phyloP scores from a whole-genome alignment of 2,329 filamentous ascomycete genomes.

The Helminthosporium solani region DNA sequence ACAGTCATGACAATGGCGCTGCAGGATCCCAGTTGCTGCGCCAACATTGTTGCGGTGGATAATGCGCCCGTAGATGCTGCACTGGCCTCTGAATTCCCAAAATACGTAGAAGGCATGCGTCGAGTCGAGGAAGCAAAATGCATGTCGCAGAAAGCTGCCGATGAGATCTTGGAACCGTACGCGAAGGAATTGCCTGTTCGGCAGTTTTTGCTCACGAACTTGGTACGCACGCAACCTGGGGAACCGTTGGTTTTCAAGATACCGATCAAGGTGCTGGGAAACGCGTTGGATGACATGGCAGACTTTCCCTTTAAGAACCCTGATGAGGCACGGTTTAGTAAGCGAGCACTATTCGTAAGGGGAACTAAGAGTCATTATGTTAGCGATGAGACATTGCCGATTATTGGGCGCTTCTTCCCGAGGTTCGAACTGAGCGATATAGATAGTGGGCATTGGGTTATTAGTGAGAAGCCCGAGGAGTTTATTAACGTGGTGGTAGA shows the following conservation, averaged over 20 bases:
- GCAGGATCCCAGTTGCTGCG: slow-evolving; percentile 64
- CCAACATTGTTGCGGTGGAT: slow-evolving; percentile 78
- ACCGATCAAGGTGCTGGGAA: slow-evolving; percentile 69
- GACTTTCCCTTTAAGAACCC: slow-evolving; percentile 86
- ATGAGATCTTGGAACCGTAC: slow-evolving; percentile 72
- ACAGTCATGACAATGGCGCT: slow-evolving; percentile 86
- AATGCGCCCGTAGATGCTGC: slow-evolving; percentile 85
- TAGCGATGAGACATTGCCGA: slow-evolving; percentile 75
- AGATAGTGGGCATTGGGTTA: slow-evolving; percentile 82
- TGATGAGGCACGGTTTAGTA: slow-evolving; percentile 66
- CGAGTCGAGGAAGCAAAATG: slow-evolving; percentile 70
- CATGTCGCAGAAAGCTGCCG: slow-evolving; percentile 72
- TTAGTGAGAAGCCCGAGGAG: slow-evolving; percentile 80
- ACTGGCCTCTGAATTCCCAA: slow-evolving; percentile 71
- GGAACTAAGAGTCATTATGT: slow-evolving; percentile 78
- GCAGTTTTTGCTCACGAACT: slow-evolving; percentile 88
- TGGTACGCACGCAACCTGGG: slow-evolving; percentile 58
- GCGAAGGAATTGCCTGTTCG: slow-evolving; percentile 75
- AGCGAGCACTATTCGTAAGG: slow-evolving; percentile 76
- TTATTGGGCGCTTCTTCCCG: slow-evolving; percentile 81
- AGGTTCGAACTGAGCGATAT: slow-evolving; percentile 71
- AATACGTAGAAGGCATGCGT: slow-evolving; percentile 83
- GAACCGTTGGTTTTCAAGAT: slow-evolving; percentile 72
- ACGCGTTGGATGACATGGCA: slow-evolving; percentile 71
- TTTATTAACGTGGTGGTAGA: slow-evolving; percentile 71